Conservation (phyloP, 2,329 filamentous ascomycete species). For the Chaetomium sp. region DNA sequence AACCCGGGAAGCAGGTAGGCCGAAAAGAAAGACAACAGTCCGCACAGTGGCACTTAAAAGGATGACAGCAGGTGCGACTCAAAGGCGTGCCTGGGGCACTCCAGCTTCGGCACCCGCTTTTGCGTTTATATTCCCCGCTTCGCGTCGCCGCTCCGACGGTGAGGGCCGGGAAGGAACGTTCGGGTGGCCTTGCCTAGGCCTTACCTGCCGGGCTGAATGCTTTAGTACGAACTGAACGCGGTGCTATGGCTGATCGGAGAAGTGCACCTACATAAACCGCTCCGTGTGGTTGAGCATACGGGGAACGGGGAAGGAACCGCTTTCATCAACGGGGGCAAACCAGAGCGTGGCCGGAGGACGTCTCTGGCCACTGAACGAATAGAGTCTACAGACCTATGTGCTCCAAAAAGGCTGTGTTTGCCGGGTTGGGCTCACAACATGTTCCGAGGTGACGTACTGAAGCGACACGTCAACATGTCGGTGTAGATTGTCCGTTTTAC, state of each 20-base stretch:
- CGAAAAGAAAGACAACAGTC: conserved; percentile 6
- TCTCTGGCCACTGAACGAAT: conserved; percentile 15
- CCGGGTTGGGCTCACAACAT: conserved; percentile 16
- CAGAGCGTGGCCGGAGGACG: neutral
- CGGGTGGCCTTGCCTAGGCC: neutral
- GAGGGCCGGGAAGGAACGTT: neutral
- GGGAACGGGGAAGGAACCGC: too few relatives aligned
- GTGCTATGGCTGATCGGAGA: conserved; percentile 14
- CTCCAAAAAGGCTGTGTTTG: conserved; percentile 14
- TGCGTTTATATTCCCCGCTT: conserved; percentile 22
- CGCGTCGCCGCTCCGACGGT: conserved; percentile 8
- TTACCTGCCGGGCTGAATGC: neutral
- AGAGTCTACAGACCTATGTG: neutral
- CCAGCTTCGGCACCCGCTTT: conserved; percentile 14
- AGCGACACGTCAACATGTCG: conserved; percentile 25
- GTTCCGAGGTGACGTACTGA: conserved; percentile 13
- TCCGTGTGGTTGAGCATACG: too few relatives aligned
- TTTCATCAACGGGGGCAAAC: conserved; percentile 2
- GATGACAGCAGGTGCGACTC: conserved; percentile 14
- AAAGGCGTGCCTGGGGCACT: conserved; percentile 21
- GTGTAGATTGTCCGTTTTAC: conserved; percentile 17
- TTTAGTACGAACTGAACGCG: conserved; percentile 10
- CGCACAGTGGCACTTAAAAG: conserved; percentile 22
- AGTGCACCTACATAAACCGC: too few relatives aligned
- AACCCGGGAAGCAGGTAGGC: neutral